Base-by-base conservation (phyloP, 2,329 filamentous ascomycete species). In the Fusarium devonianum region DNA sequence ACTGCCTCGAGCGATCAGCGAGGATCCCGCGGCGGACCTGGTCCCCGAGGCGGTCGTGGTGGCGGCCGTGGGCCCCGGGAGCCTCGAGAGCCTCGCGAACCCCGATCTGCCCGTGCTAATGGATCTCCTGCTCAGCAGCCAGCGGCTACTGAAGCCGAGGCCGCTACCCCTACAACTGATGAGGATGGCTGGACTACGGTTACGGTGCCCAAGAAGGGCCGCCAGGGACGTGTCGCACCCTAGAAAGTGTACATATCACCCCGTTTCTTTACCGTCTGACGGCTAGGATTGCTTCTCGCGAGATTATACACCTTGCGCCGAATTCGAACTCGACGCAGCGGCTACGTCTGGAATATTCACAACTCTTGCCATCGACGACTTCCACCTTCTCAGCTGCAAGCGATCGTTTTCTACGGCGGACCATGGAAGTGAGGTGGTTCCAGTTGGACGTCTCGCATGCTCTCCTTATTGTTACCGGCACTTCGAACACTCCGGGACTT, bases 121-220 rank as follows among this genome's bases (percentile, higher is more conserved):
- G 78, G 79, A 48, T 67, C 73, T 9, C 64, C 75, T 50, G 65
- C 67, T 37, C 69, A 71, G 62, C 73, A 73, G 57, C 65, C 68
- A 54, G 62, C 69, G 10, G 64, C 68, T 32, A 64, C 58, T 21
- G 69, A 61, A 26, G 69, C 58, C 21, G 69, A 64, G 26, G 68
- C 61, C 26, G 60, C 73, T 25, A 71, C 74, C 39, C 70, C 74
- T 28, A 69, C 75, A 38, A 80, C 83, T 35, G 83, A 83, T 26
- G 84, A 66, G 4, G 64, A 87, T 67, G 84, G 84, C 59, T 87
- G 84, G 84, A 85, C 82, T 56, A 87, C 81, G 18, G 84, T 72
- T 56, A 87, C 81, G 18, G 84, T 72, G 50, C 63, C 69, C 22
- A 69, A 72, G 60, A 73, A 73, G 66, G 69, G 70, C 41, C 71